Evolutionary conservation across 2,329 filamentous ascomycete genomes (phyloP).

Genomic region (Neocucurbitaria cava): DNA sequence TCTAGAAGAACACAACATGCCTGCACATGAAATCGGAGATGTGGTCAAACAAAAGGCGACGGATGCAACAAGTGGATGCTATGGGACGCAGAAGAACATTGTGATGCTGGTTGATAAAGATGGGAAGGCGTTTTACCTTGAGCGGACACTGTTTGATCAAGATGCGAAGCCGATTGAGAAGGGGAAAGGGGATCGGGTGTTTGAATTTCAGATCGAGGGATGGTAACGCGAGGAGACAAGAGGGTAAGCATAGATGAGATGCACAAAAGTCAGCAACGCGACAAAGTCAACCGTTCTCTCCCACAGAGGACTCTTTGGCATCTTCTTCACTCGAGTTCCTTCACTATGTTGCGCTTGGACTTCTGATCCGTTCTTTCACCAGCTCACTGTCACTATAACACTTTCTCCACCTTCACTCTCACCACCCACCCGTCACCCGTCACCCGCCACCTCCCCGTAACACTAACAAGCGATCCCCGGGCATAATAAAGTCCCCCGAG

Average conservation of each 20-base stretch:
- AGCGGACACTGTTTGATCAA: slow-evolving; percentile 66
- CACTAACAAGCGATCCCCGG: too few species aligned
- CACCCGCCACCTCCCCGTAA: too few species aligned
- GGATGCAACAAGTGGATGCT: slow-evolving; percentile 57
- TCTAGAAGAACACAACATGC: slow-evolving; percentile 48
- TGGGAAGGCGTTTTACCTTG: slow-evolving; percentile 67
- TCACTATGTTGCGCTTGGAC: too few species aligned
- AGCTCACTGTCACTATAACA: not conserved
- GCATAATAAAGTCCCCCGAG: too few species aligned
- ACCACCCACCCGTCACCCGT: too few species aligned
- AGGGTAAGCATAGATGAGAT: not conserved
- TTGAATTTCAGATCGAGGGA: slow-evolving; percentile 58
- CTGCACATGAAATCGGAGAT: slow-evolving; percentile 48
- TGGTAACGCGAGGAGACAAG: slow-evolving; percentile 27
- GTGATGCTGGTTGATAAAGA: slow-evolving; percentile 63
- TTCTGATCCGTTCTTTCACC: not conserved
- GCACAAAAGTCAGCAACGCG: not conserved
- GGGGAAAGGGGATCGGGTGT: slow-evolving; percentile 56
- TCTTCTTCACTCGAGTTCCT: not conserved
- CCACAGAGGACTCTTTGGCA: not conserved
- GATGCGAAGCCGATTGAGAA: slow-evolving; percentile 56
- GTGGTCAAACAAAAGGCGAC: slow-evolving; percentile 48
- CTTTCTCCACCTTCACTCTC: not conserved
- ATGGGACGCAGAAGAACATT: slow-evolving; percentile 71
- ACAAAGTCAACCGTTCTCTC: not conserved